Percentiles rank a stretch among this genome's conserved stretches.
These are phyloP conservation scores for Cucumis sativus DNA, from an alignment of 306 rosid genomes.

Conservation along the genomic window DNA sequence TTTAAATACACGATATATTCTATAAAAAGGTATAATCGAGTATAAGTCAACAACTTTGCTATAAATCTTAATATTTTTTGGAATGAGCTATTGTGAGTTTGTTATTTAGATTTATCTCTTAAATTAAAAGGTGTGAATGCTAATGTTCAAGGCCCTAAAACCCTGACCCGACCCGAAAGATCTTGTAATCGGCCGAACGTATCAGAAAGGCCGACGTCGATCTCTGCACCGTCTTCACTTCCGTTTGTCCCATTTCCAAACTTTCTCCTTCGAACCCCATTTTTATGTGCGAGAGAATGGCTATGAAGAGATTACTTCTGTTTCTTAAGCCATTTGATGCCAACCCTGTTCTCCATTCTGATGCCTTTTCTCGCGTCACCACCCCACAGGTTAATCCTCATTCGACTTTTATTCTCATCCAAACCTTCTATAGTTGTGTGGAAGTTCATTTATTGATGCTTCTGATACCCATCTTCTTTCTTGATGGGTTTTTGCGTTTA, in stretches of 20 bases:
- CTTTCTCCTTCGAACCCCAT: not conserved
- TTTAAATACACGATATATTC: too few relatives aligned
- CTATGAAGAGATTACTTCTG: slow-evolving; percentile 40
- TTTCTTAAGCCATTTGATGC: slow-evolving; percentile 45
- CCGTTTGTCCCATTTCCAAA: not conserved
- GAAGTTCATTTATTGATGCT: not conserved
- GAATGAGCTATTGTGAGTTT: too few relatives aligned
- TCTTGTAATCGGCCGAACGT: not conserved
- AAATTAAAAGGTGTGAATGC: too few relatives aligned
- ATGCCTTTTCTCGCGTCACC: slow-evolving; percentile 26
- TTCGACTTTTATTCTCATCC: not conserved
- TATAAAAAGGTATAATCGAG: too few relatives aligned
- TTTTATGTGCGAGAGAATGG: slow-evolving; percentile 21
- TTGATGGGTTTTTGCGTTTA: not conserved
- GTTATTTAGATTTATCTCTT: too few relatives aligned
- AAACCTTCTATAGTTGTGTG: not conserved
- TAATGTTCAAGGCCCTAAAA: not conserved
- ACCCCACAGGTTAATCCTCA: slow-evolving; percentile 33
- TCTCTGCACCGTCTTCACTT: not conserved
- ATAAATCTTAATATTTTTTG: too few relatives aligned
- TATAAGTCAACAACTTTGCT: too few relatives aligned
- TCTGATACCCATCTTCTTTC: not conserved
- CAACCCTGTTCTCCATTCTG: slow-evolving; percentile 28
- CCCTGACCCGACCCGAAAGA: slow-evolving; percentile 3
- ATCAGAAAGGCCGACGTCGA: not conserved